Base-by-base conservation (phyloP, 345 rosid genomes). In the Tarenaya hassleriana region DNA sequence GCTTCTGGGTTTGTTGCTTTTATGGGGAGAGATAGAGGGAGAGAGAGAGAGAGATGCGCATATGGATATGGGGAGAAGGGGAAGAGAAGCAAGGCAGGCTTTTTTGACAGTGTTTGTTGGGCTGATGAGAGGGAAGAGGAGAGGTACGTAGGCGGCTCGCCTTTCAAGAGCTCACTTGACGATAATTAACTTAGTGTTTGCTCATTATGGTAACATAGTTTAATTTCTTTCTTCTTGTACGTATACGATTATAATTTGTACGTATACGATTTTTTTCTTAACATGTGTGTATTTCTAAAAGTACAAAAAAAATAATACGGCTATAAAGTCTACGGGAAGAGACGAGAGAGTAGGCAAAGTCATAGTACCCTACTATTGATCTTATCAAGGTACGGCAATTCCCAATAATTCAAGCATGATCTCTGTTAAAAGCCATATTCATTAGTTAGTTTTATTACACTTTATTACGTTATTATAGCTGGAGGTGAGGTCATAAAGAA, bases 41-140 rank as follows among this genome's bases (percentile, higher is more conserved):
- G 34, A 50, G 64, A 41, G 51, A 43, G 53, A 37, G 41, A 13
- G 7, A 64, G 57, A 56, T 64, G 57, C 58, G 58, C 63, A 56
- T 62, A 56, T 56, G 49, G 52, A 65, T 57, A 38, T 58, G 60
- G 55, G 44, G 70, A 24, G 29, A 33, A 31, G 69, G 44, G 46
- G 69, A 58, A 58, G 65, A 46, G 49, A 35, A 24, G 2, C 29
- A 35, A 66, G 60, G 47, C 51, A 47, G 65, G 56, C 61, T 53
- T 59, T 52, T 58, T 52, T 52, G 14, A 47, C 65, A 66, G 61
- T 53, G 61, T 13, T 46, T 66, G 70, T 66, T 66, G 61, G 70
- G 70, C 58, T 59, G 4, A 45, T 44, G 38, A 7, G 55, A 65
- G 64, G 69, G 29, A 2, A 24, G 29, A 24, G 29, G 29, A 24